These are phyloP conservation scores for Hysterium pulicare DNA, from an alignment of 2,329 filamentous ascomycete genomes.

Conservation along the genomic window DNA sequence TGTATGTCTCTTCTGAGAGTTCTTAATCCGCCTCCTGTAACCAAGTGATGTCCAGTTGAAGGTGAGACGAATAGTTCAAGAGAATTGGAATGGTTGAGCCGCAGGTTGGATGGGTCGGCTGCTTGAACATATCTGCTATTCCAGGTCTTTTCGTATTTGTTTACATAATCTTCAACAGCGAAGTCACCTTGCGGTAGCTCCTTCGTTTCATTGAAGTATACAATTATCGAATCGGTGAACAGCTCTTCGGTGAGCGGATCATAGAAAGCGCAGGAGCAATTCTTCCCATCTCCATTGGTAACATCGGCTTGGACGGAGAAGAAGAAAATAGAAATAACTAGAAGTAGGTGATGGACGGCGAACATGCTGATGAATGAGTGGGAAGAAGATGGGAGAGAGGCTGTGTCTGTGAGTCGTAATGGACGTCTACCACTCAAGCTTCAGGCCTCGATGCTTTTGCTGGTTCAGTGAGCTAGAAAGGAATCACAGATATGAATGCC, in stretches of 20 bases:
- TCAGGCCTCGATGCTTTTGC: slow-evolving; percentile 2
- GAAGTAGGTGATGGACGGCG: slow-evolving; percentile 8
- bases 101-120: slow-evolving; percentile 40
- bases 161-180: slow-evolving; percentile 38
- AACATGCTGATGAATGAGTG: slow-evolving; percentile 16
- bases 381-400: slow-evolving; percentile 4
- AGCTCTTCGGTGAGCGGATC: slow-evolving; percentile 37
- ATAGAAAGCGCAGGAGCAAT: slow-evolving; percentile 48
- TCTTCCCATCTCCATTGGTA: slow-evolving; percentile 11
- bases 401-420: neutral
- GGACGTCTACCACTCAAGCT: too few relatives aligned
- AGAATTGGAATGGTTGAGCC: slow-evolving; percentile 30
- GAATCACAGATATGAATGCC: too few relatives aligned
- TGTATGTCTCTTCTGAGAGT: slow-evolving; percentile 46
- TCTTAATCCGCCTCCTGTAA: slow-evolving; percentile 43
- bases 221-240: slow-evolving; percentile 48
- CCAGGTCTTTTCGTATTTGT: slow-evolving; percentile 48
- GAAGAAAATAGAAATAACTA: slow-evolving; percentile 7
- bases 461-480: too few relatives aligned
- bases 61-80: slow-evolving; percentile 37
- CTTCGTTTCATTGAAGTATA: slow-evolving; percentile 51
- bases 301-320: slow-evolving; percentile 13
- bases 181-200: slow-evolving; percentile 35
- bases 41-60: slow-evolving; percentile 36
- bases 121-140: slow-evolving; percentile 45